Conservation (phyloP, 2,329 filamentous ascomycete genomes). For the Knoxdaviesia capensis region DNA sequence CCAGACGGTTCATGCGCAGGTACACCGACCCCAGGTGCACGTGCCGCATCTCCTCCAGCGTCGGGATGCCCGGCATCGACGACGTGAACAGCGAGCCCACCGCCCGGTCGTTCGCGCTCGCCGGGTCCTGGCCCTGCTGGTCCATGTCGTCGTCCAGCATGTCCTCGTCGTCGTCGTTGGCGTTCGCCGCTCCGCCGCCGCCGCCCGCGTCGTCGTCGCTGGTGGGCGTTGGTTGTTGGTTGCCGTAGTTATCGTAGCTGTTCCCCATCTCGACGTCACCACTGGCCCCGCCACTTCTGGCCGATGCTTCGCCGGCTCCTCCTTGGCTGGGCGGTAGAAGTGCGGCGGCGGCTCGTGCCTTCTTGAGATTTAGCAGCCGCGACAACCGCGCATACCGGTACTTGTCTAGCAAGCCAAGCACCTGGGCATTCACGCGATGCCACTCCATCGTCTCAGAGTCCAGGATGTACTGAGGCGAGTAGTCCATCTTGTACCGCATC, state of each 20-base stretch:
- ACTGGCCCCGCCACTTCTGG: background rate
- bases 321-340: too few relatives aligned
- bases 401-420: constrained; percentile 28
- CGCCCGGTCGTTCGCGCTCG: constrained; percentile 2
- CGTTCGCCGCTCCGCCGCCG: constrained; percentile 1
- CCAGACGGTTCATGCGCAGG: constrained; percentile 23
- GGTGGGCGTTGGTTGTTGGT: background rate
- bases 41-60: constrained; percentile 27
- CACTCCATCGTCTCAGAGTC: constrained; percentile 46
- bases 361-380: background rate
- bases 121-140: constrained; percentile 7
- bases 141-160: constrained; percentile 4
- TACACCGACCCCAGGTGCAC: constrained; percentile 39
- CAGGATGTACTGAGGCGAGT: constrained; percentile 51
- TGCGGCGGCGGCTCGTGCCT: too few relatives aligned
- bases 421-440: constrained; percentile 33
- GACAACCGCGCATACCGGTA: constrained; percentile 35
- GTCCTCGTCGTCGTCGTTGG: constrained; percentile 3
- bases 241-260: background rate
- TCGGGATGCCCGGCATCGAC: constrained; percentile 46
- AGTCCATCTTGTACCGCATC: constrained; percentile 74
- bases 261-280: background rate
- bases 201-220: constrained; percentile 11
- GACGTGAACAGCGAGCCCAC: constrained; percentile 30
- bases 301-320: constrained; percentile 3